Conservation (phyloP, 371 early-diverging fungal genomes). For the Conidiobolus incongruus region DNA sequence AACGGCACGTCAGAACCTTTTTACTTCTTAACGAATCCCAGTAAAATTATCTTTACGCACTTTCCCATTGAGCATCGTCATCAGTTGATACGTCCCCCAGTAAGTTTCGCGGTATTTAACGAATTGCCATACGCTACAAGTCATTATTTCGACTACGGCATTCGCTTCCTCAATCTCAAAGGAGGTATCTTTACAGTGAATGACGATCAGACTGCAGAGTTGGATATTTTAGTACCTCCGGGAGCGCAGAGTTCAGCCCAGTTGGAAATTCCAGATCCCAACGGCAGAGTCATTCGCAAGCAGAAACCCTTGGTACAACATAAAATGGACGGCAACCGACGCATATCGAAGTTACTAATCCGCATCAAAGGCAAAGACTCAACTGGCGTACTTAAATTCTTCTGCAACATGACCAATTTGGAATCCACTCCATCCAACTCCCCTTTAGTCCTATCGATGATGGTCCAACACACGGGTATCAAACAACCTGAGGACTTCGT, state of each 20-base stretch:
- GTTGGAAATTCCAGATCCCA: neutral
- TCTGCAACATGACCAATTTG: too few species aligned
- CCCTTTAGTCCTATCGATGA: neutral
- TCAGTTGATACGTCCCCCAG: slow-evolving; percentile 11
- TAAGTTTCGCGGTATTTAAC: too few species aligned
- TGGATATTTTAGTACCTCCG: slow-evolving; percentile 8
- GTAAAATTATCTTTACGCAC: slow-evolving; percentile 10
- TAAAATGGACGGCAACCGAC: too few species aligned
- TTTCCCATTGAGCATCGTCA: slow-evolving; percentile 9
- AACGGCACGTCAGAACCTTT: too few species aligned
- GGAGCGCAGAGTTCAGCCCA: neutral
- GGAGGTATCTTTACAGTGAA: slow-evolving; percentile 9
- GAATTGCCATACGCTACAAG: too few species aligned
- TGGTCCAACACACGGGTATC: neutral
- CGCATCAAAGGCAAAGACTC: neutral
- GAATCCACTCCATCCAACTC: neutral
- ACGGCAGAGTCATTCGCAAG: neutral
- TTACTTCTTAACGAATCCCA: slow-evolving; percentile 12
- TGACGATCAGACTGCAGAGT: slow-evolving; percentile 10
- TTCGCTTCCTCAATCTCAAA: too few species aligned
- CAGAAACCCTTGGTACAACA: neutral
- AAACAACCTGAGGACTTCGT: slow-evolving; percentile 4
- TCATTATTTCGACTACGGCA: too few species aligned
- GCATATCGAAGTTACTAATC: neutral
- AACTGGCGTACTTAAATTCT: neutral